Evolutionary conservation across 768 basidiomycete genomes (phyloP), one percentile per base, ranked within the genome.

Genomic region (Leucocoprinus leucothites): DNA sequence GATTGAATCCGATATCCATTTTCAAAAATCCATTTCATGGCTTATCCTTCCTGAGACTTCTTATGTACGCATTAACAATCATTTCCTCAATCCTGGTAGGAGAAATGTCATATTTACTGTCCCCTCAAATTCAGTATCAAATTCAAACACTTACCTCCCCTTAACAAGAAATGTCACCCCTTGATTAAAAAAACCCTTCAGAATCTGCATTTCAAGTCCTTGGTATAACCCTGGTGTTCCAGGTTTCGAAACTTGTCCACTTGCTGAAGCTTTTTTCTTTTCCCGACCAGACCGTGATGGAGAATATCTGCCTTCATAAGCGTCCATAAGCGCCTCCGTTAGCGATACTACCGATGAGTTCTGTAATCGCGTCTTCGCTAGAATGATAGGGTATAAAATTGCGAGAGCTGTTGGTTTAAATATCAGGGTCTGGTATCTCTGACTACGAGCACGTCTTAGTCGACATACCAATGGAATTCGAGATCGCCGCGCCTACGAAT

Each of bases 81-180:
- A 64, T 54, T 51, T 63, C 57, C 46, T 67, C 64, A 24, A 65
- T 63, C 54, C 65, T 67, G n/a, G n/a, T 40, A 11, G 40, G 18
- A 48, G 21, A 52, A 8, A 9, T 0, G 8, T 45, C 36, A 25
- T 6, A 25, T 6, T 22, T 16, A 41, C 24, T 25, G 21, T 44
- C 3, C 22, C n/a, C 22, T 25, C 14, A 25, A 18, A 31, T 31
- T 8, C 22, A 14, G 34, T 13, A 18, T 14, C 18, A 21, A 9
- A 26, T 28, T 5, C 31, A 31, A n/a, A 11, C 3, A 54, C 66
- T 49, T n/a, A 77, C 78, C 82, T 69, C 57, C 82, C 80, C 66
- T 85, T 85, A 34, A 84, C 72, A 56, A 82, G 63, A 65, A 84
- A 78, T 4, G 82, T 82, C 1, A 84, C 72, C 0, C 83, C 84